phyloP scores from a whole-genome alignment of 2,329 filamentous ascomycete species.

The Colletotrichum truncatum region DNA sequence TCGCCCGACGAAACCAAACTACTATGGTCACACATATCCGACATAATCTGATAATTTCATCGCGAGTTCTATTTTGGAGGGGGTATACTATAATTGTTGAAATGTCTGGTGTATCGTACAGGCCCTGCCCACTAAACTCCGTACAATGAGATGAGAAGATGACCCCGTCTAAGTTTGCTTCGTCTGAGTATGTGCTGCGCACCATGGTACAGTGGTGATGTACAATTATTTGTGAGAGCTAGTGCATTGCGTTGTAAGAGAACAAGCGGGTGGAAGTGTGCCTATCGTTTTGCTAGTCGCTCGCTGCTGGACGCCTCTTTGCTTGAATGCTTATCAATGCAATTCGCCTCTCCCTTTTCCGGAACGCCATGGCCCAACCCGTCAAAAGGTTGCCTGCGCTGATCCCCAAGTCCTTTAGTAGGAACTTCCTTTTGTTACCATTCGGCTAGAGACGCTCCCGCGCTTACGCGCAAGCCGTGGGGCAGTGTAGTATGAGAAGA shows the following conservation, averaged over 20 bases:
- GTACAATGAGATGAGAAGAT: constrained; percentile 19
- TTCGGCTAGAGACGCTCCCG: neutral
- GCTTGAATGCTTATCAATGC: neutral
- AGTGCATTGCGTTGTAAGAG: neutral
- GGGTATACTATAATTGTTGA: neutral
- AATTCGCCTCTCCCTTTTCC: neutral
- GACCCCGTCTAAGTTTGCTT: neutral
- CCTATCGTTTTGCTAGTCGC: neutral
- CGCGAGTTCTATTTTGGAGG: neutral
- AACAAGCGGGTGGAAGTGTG: neutral
- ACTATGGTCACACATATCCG: no score
- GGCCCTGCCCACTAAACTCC: neutral
- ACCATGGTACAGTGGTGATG: neutral
- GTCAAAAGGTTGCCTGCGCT: neutral
- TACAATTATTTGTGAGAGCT: neutral
- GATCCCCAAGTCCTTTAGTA: neutral
- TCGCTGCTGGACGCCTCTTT: neutral
- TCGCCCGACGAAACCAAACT: no score
- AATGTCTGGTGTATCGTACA: neutral
- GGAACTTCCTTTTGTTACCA: no score
- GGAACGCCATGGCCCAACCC: neutral
- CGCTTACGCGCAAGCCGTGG: neutral
- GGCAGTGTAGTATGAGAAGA: neutral
- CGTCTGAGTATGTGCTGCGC: neutral
- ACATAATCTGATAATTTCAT: no score